Evolutionary conservation across 352 stramenopile genomes (phyloP), one percentile per base, ranked within the genome.

Genomic region (Phytopythium helicoides): DNA sequence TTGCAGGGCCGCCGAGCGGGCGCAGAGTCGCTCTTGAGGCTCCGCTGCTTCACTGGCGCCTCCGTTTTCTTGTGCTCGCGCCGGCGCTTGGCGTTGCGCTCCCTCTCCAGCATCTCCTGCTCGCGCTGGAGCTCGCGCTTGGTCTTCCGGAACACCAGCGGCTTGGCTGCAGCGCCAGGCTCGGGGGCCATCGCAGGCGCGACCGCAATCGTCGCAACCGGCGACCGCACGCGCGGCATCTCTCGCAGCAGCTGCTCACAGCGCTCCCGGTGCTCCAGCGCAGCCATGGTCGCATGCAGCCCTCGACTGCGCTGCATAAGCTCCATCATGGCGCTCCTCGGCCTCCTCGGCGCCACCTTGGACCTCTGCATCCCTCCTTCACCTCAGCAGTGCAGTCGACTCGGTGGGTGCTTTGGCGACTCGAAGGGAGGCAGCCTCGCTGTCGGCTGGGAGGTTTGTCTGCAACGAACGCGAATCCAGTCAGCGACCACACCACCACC

Each of bases 91-190:
- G 62, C 55, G 23, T 10, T 56, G 21, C 58, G 45, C 40, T 66
- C 39, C 31, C 42, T 48, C 47, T 76, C 51, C 22, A 62, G 33
- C 26, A 53, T 16, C 35, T 75, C 61, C 22, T 62, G 57, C 44
- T 85, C 71, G 31, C 68, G 58, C 31, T 84, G 68, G 7, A 81
- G 54, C 50, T 85, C 73, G 1, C 68, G 63, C 54, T 81, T 85
- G 16, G 73, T 85, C 53, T 81, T 85, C 18, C 73, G 60, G 33
- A 81, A 85, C 31, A 76, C 59, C 0, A 84, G 47, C 10, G 64
- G 70, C 28, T 76, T 79, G 8, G 50, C 33, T 5, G 41, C 23
- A 25, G 58, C 55, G 28, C 28, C 42, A 39, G 44, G 53, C 21
- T 36, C n/a, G 2, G 45, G 45, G 18, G 8, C 26, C 33, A 1